Base-by-base conservation (phyloP, 2,329 filamentous ascomycete species). In the Lasiodiplodia sp. region DNA sequence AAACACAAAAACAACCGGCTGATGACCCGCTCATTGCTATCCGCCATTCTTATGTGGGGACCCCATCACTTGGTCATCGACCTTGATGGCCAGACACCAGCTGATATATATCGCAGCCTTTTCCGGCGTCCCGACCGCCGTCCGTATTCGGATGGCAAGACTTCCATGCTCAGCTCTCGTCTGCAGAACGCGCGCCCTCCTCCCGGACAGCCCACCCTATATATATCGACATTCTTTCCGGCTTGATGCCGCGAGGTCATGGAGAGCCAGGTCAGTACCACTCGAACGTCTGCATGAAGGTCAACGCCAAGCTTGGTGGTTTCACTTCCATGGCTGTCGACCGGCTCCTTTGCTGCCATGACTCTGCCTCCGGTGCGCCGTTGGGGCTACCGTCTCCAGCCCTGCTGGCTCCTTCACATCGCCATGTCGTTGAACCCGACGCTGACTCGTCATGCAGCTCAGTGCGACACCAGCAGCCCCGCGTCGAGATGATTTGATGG, bases 231-330 rank as follows among this genome's bases (percentile, higher is more conserved):
- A 44, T 44, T 5, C 38, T 18, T 16, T 16, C 38, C 38, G 12
- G 14, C 38, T 6, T 14, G 5, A 44, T n/a, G 31, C 8, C 31
- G 7, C 31, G 7, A 28, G 31, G 31, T 31, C 31, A 31, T 31
- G 31, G 31, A 31, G 4, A 31, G 31, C 31, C 31, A 31, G 31
- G 31, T 31, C 31, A 31, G 31, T 31, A 31, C 8, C 31, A 31
- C 31, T 31, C 31, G 0, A 99, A 99, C 71, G 93, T 99, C 0
- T 87, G 90, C 71, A 96, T 99, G 93, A 99, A 99, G 83, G 89
- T 99, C 72, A 98, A 99, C 74, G 92, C 93, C 3, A 99, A 99
- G 83, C 87, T 99, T 2, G 96, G 96, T 16, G 96, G 96, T 6
- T 87, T 88, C 0, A 97, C 93, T 0, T 90, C 82, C 70, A 79